Evolutionary conservation across 768 basidiomycete species (phyloP), one percentile per base, ranked within the genome.

Genomic region (Porpolomopsis calyptriformis): DNA sequence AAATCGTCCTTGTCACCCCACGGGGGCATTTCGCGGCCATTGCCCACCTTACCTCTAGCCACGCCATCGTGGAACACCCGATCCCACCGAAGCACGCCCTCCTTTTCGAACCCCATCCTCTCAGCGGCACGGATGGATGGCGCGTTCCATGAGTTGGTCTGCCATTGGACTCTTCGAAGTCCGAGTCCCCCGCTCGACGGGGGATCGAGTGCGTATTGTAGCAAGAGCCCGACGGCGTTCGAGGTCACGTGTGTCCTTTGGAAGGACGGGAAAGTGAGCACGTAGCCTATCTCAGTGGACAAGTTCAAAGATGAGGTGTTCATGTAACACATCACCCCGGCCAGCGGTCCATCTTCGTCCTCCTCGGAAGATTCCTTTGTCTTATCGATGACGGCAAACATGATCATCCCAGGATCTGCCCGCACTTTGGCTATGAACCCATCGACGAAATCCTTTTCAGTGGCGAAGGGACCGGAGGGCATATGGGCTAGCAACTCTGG

Each of bases 231-330:
- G 11, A 69, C 60, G 1, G 72, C 71, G 49, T 76, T 73, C 3
- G 77, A 71, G 2, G 77, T 70, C 25, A 84, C 72, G 50, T 83
- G 78, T 0, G 78, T 83, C 12, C 76, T 66, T 48, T 82, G 80
- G 56, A 79, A 85, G 1, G 55, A 57, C 1, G 80, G 77, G 1
- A 78, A 59, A 33, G 76, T 70, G 38, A 78, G 61, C 27, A 80
- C 61, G 51, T 65, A 68, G 7, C 75, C 78, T 26, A 83, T 69
- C 53, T 85, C 81, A 5, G 70, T 67, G 18, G 55, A 59, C 10
- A 77, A 64, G 48, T 77, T 55, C 4, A 39, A 44, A 2, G 67
- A 49, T 8, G 64, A 68, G 3, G 72, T 63, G 50, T 74, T 70
- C 41, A 77, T 56, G 48, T 74, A 64, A 0, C 72, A 77, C 7